Conservation (phyloP, 202 grass and related monocot species). For the Brachypodium distachyon region DNA sequence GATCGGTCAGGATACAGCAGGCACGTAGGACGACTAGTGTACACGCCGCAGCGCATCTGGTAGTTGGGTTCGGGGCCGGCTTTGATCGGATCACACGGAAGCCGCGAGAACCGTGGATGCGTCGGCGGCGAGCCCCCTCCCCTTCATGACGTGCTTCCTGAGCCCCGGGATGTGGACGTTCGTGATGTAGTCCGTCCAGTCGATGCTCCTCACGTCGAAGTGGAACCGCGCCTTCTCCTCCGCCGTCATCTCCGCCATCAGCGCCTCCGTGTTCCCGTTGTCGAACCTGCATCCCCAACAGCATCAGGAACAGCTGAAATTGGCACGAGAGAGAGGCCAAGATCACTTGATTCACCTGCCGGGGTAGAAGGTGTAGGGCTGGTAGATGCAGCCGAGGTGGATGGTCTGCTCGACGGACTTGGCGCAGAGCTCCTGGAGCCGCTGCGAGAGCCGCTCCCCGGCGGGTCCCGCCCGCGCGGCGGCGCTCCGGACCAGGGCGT, state of each 20-base stretch:
- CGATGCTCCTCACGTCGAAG: conserved; percentile 63
- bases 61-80: not conserved
- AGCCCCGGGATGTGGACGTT: conserved; percentile 89
- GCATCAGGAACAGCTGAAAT: too few relatives aligned
- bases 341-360: conserved; percentile 32
- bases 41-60: conserved; percentile 18
- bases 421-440: conserved; percentile 41
- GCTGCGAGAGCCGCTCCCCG: conserved; percentile 27
- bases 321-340: not conserved
- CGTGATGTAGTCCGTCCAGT: conserved; percentile 85
- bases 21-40: too few relatives aligned
- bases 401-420: conserved; percentile 72
- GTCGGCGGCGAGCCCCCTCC: conserved; percentile 34
- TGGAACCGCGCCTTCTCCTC: conserved; percentile 58
- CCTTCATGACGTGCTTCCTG: conserved; percentile 84
- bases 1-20: too few relatives aligned
- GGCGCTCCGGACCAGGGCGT: conserved; percentile 45
- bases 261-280: conserved; percentile 50
- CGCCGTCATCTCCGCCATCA: conserved; percentile 61
- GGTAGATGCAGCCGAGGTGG: conserved; percentile 72
- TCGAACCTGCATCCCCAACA: conserved; percentile 80
- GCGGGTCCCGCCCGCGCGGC: not conserved
- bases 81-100: conserved; percentile 22
- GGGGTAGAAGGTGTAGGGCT: conserved; percentile 89
- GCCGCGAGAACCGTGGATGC: not conserved